These are phyloP conservation scores for Heliamphora pulchella DNA, from an alignment of 179 eudicot genomes.

Conservation along the genomic window DNA sequence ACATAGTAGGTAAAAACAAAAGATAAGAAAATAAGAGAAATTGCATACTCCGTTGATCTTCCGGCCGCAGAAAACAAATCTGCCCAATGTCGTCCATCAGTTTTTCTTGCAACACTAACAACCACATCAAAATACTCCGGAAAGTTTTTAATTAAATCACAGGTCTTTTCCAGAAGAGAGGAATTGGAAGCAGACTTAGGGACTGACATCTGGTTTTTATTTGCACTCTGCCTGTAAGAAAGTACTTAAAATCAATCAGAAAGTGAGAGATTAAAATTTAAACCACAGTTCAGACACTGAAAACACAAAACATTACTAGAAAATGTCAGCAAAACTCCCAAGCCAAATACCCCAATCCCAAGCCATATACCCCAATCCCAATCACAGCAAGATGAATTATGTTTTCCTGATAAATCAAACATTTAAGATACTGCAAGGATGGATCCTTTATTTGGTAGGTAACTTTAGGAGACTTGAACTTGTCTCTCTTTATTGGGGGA, in stretches of 20 bases:
- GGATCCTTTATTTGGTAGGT: not conserved
- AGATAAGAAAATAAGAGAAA: constrained; percentile 10
- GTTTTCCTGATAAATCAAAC: not conserved
- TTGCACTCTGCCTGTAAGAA: constrained; percentile 53
- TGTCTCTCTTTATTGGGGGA: not conserved
- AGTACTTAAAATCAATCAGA: constrained; percentile 1
- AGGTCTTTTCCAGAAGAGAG: constrained; percentile 85
- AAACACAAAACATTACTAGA: not conserved
- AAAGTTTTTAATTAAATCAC: constrained; percentile 81
- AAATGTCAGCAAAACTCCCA: not conserved
- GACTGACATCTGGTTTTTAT: constrained; percentile 42
- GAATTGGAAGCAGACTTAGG: constrained; percentile 29
- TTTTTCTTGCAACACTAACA: constrained; percentile 96
- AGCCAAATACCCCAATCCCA: not conserved
- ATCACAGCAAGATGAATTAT: not conserved
- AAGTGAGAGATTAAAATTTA: constrained; percentile 2
- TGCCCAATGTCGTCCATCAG: constrained; percentile 98
- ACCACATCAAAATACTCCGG: constrained; percentile 93
- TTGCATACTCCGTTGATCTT: constrained; percentile 86
- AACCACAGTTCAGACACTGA: not conserved
- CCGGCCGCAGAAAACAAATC: constrained; percentile 92
- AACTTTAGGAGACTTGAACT: not conserved
- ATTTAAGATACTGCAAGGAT: not conserved
- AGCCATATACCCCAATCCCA: constrained; percentile 1
- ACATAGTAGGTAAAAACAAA: not conserved